Conservation (phyloP, 306 rosid genomes). For the Lupinus albus region DNA sequence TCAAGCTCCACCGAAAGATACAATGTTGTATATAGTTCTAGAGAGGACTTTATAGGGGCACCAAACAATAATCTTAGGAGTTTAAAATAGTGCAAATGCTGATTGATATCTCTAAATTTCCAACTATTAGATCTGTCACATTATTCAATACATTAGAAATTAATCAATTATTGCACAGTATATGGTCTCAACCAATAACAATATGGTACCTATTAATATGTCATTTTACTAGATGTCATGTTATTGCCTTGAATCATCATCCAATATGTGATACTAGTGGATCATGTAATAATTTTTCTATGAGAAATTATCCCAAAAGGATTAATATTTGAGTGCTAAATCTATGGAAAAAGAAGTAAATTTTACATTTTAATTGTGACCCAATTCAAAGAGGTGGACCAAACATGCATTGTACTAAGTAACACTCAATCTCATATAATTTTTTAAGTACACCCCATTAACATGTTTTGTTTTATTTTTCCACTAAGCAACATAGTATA, state of each 20-base stretch:
- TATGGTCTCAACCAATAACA: too few relatives aligned
- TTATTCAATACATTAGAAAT: not conserved
- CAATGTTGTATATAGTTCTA: constrained; percentile 10
- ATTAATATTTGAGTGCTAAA: constrained; percentile 22
- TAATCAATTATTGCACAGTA: too few relatives aligned
- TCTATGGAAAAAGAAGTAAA: constrained; percentile 22
- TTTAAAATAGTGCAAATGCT: not conserved
- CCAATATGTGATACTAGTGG: too few relatives aligned
- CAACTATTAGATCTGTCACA: not conserved
- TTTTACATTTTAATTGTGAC: constrained; percentile 23
- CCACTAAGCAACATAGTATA: constrained; percentile 52
- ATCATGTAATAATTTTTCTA: too few relatives aligned
- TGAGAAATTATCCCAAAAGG: too few relatives aligned
- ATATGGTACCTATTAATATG: too few relatives aligned
- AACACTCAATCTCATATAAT: not conserved
- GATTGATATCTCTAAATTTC: constrained; percentile 1
- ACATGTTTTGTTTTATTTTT: constrained; percentile 25
- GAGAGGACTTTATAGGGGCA: constrained; percentile 19
- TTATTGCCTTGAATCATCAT: too few relatives aligned
- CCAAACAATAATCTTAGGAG: not conserved
- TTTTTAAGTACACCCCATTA: not conserved
- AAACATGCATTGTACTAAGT: not conserved
- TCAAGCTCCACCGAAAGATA: constrained; percentile 50
- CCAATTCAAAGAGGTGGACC: constrained; percentile 1
- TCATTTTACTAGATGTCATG: too few relatives aligned